Percentiles rank a stretch among this genome's conserved stretches.
Conservation (phyloP, 192 early-diverging fungal genomes). For the Allomyces arbusculus region DNA sequence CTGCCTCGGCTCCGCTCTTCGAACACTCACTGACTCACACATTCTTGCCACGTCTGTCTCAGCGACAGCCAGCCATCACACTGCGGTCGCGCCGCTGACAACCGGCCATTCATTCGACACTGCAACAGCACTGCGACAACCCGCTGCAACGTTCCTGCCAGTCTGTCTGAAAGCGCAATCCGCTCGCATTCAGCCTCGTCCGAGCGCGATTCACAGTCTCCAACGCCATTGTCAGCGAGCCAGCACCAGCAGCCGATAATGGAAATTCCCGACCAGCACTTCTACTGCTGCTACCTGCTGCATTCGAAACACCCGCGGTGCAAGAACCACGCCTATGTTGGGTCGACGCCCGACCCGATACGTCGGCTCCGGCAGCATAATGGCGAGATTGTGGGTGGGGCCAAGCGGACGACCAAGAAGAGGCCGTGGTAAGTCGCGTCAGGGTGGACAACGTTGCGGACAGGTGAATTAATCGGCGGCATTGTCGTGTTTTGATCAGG, state of each 20-base stretch:
- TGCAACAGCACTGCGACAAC: neutral
- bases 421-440: conserved; percentile 13
- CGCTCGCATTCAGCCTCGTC: too few species aligned
- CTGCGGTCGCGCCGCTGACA: too few species aligned
- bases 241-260: neutral
- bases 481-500: conserved; percentile 8
- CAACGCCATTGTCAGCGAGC: too few species aligned
- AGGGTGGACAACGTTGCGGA: neutral
- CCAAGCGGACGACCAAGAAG: conserved; percentile 18
- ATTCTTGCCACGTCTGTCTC: too few species aligned
- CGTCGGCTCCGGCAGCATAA: conserved; percentile 28
- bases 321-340: conserved; percentile 18
- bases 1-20: too few species aligned
- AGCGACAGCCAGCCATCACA: too few species aligned
- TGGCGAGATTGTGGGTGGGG: conserved; percentile 30
- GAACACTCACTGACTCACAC: too few species aligned
- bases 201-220: too few species aligned
- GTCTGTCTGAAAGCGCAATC: neutral
- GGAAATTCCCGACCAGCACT: conserved; percentile 1
- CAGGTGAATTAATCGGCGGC: neutral
- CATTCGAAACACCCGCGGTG: conserved; percentile 11
- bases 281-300: conserved; percentile 15
- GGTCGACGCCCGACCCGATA: conserved; percentile 30
- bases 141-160: neutral
- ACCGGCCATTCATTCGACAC: too few species aligned